A percentile compares a stretch with the other conserved stretches of the same genome.
phyloP scores from a whole-genome alignment of 257 asterid species.

The Knoxia roxburghii region DNA sequence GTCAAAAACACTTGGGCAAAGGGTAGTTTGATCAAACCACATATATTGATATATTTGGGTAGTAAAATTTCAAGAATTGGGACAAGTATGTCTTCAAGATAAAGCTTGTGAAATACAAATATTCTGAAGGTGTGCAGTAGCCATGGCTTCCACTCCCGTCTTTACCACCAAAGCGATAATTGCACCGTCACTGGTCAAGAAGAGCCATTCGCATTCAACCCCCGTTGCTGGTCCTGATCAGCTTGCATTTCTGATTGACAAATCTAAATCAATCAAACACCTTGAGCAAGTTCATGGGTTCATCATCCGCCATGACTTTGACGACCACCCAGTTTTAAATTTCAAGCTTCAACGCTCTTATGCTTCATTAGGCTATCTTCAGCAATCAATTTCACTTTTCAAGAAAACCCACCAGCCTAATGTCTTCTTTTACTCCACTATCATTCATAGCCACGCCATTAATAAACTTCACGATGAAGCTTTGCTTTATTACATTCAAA shows the following conservation, averaged over 20 bases:
- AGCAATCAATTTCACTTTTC: constrained; percentile 20
- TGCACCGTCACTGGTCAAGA: no score
- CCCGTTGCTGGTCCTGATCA: constrained; percentile 7
- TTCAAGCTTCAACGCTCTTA: constrained; percentile 32
- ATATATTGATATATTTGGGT: no score
- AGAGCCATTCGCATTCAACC: no score
- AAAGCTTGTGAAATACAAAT: no score
- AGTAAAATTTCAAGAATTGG: no score
- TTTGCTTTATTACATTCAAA: constrained; percentile 9
- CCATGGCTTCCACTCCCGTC: no score
- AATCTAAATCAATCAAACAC: constrained; percentile 18
- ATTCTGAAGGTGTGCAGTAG: no score
- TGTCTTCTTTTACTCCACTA: constrained; percentile 26
- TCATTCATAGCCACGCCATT: constrained; percentile 26
- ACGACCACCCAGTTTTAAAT: constrained; percentile 21
- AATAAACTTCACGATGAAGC: constrained; percentile 22
- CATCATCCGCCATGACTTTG: constrained; percentile 17
- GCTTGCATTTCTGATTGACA: constrained; percentile 22
- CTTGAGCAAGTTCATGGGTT: constrained; percentile 24
- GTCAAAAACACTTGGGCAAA: no score
- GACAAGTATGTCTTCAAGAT: no score
- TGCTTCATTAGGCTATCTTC: constrained; percentile 23
- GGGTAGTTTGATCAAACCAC: no score
- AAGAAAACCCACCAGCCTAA: constrained; percentile 17
- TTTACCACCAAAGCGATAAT: no score